Evolutionary conservation across 2,329 filamentous ascomycete genomes (phyloP), one percentile per base, ranked within the genome.

Genomic region (Fusarium duplospermum): DNA sequence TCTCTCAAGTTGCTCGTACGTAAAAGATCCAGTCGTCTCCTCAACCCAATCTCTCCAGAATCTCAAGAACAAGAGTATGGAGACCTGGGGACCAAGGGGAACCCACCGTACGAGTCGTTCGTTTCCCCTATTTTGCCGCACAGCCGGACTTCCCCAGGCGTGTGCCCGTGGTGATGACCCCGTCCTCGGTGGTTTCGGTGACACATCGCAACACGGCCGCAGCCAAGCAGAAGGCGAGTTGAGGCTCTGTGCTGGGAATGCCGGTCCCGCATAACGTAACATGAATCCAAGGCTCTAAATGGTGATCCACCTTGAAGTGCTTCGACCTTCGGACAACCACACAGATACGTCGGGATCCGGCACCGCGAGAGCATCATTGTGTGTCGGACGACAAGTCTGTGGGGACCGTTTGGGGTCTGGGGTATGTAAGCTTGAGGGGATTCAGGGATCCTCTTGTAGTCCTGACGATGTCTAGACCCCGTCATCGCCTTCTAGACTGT

Each of bases 1-100:
- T 73, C 57, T 73, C 50, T 7, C 11, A 22, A 45, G 24, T 71
- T 73, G 27, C 47, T 35, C 22, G 67, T 73, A 73, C 71, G 71
- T 73, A 73, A 73, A 62, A 63, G 38, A 18, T 27, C 58, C 66
- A 56, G 64, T 38, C 67, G 47, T 61, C 70, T 73, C 71, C 71
- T 73, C 71, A 73, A 73, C 71, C 27, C 71, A 74, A 73, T 73
- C 71, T 73, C 59, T 73, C 36, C n/a, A 73, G 71, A 74, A 73
- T 71, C 70, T 71, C 62, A 36, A 35, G 33, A 24, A 35, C 33
- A 60, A 60, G 36, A 22, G 47, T 50, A 64, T 64, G 52, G 38
- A 45, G 62, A 60, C 62, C 33, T 64, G 71, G 71, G 70, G 70
- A 70, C 36, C 36, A 33, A 24, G 24, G 24, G 7, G 47, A 52